These are phyloP conservation scores for Trichothecium roseum DNA, from an alignment of 2,329 filamentous ascomycete species.

Conservation along the genomic window DNA sequence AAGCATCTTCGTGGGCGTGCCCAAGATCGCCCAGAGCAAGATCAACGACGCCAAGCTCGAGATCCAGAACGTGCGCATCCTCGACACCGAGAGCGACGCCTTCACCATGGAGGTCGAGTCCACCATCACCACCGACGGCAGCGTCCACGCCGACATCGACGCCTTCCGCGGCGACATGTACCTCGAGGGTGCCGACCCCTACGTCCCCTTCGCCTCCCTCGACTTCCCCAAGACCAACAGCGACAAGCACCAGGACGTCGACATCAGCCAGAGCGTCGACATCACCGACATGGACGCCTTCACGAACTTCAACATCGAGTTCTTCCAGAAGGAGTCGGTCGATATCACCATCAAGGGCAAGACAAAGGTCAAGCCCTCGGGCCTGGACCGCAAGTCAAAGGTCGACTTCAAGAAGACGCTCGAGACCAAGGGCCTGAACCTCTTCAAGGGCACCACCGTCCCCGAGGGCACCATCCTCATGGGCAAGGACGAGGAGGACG, in stretches of 20 bases:
- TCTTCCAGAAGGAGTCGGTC: slow-evolving; percentile 39
- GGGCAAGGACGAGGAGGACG: slow-evolving; percentile 21
- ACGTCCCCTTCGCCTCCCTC: slow-evolving; percentile 38
- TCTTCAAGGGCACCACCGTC: slow-evolving; percentile 44
- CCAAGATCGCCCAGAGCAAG: slow-evolving; percentile 45
- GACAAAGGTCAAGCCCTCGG: slow-evolving; percentile 38
- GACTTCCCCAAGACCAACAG: slow-evolving; percentile 41
- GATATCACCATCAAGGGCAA: slow-evolving; percentile 40
- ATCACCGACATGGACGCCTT: slow-evolving; percentile 39
- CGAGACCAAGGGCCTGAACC: slow-evolving; percentile 38
- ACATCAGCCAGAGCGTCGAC: slow-evolving; percentile 36
- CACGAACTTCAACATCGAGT: slow-evolving; percentile 42
- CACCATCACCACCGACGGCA: slow-evolving; percentile 40
- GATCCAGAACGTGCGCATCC: slow-evolving; percentile 40
- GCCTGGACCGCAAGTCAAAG: slow-evolving; percentile 35
- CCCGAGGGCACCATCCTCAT: slow-evolving; percentile 35
- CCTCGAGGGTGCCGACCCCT: slow-evolving; percentile 35
- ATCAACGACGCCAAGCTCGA: slow-evolving; percentile 41
- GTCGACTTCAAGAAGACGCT: slow-evolving; percentile 48
- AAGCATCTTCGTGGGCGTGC: slow-evolving; percentile 46
- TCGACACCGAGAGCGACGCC: slow-evolving; percentile 30
- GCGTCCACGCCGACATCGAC: slow-evolving; percentile 39
- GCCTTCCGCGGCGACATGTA: slow-evolving; percentile 44
- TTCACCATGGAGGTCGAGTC: slow-evolving; percentile 46
- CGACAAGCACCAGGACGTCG: slow-evolving; percentile 37